phyloP scores from a whole-genome alignment of 306 rosid genomes.

The Malus sieversii region DNA sequence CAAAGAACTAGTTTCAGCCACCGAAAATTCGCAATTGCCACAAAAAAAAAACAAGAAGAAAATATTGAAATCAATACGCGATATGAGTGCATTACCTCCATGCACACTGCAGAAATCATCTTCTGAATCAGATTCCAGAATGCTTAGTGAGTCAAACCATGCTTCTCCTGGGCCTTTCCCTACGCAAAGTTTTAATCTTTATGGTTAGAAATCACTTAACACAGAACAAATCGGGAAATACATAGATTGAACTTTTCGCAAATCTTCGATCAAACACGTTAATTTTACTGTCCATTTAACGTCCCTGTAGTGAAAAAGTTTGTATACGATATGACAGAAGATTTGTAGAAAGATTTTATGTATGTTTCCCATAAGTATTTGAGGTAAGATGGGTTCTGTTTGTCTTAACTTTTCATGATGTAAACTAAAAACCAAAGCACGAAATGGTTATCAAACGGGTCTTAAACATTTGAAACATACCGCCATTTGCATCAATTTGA shows the following conservation, averaged over 20 bases:
- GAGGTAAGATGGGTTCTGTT: neutral
- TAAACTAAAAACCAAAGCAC: neutral
- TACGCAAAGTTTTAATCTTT: neutral
- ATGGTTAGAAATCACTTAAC: neutral
- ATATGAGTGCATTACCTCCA: constrained; percentile 54
- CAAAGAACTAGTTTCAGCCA: neutral
- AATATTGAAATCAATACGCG: neutral
- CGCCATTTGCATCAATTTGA: constrained; percentile 58
- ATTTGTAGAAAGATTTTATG: too few species aligned
- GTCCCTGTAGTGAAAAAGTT: too few species aligned
- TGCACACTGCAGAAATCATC: constrained; percentile 81
- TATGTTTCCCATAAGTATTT: neutral
- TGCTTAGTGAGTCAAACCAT: constrained; percentile 83
- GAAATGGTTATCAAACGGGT: neutral
- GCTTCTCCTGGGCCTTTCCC: constrained; percentile 71
- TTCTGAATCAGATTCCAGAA: constrained; percentile 75
- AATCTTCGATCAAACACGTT: neutral
- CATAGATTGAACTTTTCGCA: neutral
- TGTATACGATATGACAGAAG: too few species aligned
- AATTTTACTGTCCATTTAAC: neutral
- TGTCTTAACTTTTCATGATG: neutral
- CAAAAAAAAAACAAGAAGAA: neutral
- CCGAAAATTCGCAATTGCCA: neutral
- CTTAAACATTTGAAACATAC: neutral
- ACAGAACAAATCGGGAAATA: too few species aligned